Percentiles rank a stretch among this genome's conserved stretches.
Evolutionary conservation across 208 protist genomes (phyloP).

Genomic region (Trypanosomatidae sp.): DNA sequence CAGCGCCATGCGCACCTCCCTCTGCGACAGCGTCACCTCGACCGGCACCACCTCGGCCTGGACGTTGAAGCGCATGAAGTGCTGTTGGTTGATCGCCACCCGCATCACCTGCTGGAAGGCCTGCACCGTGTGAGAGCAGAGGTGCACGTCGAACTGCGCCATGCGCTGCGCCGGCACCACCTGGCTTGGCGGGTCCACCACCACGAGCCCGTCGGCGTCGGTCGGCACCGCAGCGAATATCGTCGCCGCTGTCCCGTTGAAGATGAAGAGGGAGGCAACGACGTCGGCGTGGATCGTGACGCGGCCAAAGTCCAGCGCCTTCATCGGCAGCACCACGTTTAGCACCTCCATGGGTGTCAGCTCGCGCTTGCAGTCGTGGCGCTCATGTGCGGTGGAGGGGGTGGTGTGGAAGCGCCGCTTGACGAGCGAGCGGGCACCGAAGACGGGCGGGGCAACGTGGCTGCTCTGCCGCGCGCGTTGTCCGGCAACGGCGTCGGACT

Average conservation of each 20-base stretch:
- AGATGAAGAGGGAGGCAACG: slow-evolving; percentile 85
- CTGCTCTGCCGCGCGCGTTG: too few species aligned
- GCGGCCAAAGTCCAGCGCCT: slow-evolving; percentile 88
- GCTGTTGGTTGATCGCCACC: slow-evolving; percentile 85
- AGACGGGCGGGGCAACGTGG: slow-evolving; percentile 52
- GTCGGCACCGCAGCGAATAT: slow-evolving; percentile 80
- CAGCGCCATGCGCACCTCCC: slow-evolving; percentile 86
- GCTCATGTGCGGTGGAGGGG: slow-evolving; percentile 81
- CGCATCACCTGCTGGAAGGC: slow-evolving; percentile 83
- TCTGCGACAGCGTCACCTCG: slow-evolving; percentile 82
- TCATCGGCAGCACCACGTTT: slow-evolving; percentile 72
- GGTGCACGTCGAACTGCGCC: slow-evolving; percentile 91
- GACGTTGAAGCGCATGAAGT: slow-evolving; percentile 87
- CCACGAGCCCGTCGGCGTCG: slow-evolving; percentile 66
- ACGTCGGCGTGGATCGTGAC: slow-evolving; percentile 82
- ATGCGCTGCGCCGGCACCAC: slow-evolving; percentile 92
- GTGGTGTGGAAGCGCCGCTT: slow-evolving; percentile 77
- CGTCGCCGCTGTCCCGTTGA: slow-evolving; percentile 80
- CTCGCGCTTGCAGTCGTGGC: slow-evolving; percentile 91
- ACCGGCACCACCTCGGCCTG: slow-evolving; percentile 91
- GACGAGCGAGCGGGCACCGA: slow-evolving; percentile 83
- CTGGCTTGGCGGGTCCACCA: slow-evolving; percentile 72
- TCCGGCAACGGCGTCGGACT: slow-evolving; percentile 18
- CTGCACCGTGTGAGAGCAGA: slow-evolving; percentile 65
- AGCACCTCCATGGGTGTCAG: slow-evolving; percentile 89